Evolutionary conservation across 192 early-diverging fungal species (phyloP).

Genomic region (Linnemannia hyalina): DNA sequence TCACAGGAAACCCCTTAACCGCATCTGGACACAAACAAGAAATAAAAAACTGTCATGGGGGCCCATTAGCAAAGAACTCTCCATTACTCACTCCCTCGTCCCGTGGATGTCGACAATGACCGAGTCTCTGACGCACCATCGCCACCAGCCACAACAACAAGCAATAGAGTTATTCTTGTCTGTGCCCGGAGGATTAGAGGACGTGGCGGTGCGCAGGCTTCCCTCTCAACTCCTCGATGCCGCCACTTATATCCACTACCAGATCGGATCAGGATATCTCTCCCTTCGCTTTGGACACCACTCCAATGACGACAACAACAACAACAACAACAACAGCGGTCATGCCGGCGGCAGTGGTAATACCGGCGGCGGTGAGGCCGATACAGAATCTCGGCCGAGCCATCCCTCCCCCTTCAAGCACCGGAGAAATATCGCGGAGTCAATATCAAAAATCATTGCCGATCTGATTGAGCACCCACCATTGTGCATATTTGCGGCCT

Average conservation of each 20-base stretch:
- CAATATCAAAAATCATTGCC: not conserved
- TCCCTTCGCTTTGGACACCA: not conserved
- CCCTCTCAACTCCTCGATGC: conserved; percentile 8
- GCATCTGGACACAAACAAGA: not conserved
- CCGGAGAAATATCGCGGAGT: not conserved
- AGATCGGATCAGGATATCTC: conserved; percentile 32
- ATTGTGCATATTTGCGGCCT: conserved; percentile 33
- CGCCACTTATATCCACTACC: conserved; percentile 28
- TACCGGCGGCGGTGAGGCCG: not conserved
- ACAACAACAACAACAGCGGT: not conserved
- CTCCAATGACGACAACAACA: not conserved
- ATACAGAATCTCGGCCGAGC: not conserved
- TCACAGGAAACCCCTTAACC: too few species aligned
- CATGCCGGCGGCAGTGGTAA: not conserved
- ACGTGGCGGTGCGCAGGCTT: conserved; percentile 21
- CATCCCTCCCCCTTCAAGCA: not conserved
- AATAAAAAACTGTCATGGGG: not conserved
- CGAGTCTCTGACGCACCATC: too few species aligned
- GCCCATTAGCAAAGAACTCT: not conserved
- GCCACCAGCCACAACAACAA: not conserved
- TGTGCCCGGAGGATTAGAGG: conserved; percentile 43
- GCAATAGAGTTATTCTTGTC: conserved; percentile 30
- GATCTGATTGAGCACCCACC: conserved; percentile 40
- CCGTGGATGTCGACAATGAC: not conserved
- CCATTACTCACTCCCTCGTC: not conserved